phyloP scores from a whole-genome alignment of 352 stramenopile species.

The Pythium utonaiense region DNA sequence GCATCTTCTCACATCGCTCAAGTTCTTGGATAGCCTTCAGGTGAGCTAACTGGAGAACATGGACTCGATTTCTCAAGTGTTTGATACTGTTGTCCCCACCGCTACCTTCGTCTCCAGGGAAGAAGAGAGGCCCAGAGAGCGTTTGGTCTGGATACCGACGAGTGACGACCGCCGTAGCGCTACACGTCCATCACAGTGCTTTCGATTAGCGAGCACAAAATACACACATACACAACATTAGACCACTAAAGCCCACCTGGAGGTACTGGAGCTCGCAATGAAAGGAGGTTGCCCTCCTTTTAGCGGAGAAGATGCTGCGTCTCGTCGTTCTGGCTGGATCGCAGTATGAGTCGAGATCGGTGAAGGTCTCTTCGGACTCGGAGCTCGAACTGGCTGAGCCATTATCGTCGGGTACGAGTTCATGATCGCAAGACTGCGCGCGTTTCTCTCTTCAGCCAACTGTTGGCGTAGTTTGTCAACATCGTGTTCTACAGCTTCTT shows the following conservation, averaged over 20 bases:
- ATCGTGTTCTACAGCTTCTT: constrained; percentile 66
- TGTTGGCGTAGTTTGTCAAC: constrained; percentile 53
- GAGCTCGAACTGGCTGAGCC: neutral
- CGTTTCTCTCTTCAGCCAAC: constrained; percentile 67
- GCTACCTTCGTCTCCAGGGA: neutral
- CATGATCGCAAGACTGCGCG: constrained; percentile 11
- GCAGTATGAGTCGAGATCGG: constrained; percentile 6
- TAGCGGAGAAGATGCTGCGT: constrained; percentile 63
- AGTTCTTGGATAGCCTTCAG: constrained; percentile 89
- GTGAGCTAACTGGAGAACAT: constrained; percentile 88
- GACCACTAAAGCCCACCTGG: constrained; percentile 4
- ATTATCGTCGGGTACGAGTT: neutral
- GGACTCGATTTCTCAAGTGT: constrained; percentile 70
- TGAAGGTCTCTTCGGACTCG: constrained; percentile 19
- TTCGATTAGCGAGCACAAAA: no score
- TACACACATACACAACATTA: neutral
- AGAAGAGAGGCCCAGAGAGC: neutral
- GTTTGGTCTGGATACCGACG: constrained; percentile 13
- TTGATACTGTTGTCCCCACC: constrained; percentile 41
- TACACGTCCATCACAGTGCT: neutral
- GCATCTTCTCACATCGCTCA: constrained; percentile 92
- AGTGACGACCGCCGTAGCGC: constrained; percentile 16
- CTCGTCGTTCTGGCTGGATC: constrained; percentile 38
- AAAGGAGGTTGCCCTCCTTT: constrained; percentile 24
- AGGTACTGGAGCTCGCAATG: neutral